A percentile compares a stretch with the other conserved stretches of the same genome.
Evolutionary conservation across 2,329 filamentous ascomycete species (phyloP).

Genomic region (Dactylellina drechsleri): DNA sequence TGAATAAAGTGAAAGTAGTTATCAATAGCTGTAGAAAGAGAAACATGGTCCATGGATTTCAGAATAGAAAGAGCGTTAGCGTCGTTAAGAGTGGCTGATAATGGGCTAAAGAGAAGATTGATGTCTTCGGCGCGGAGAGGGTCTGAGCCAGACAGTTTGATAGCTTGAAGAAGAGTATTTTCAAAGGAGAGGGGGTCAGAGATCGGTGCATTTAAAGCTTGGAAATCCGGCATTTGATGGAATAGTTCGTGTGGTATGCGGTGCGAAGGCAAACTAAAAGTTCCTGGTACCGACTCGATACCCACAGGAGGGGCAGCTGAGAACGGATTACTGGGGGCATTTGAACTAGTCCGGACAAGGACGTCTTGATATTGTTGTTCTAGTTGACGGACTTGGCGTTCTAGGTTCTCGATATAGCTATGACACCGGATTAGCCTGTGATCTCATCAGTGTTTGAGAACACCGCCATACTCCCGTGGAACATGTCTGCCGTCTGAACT

Average conservation of each 20-base stretch:
- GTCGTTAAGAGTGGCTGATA: constrained; percentile 24
- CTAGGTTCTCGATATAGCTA: constrained; percentile 42
- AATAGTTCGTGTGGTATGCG: background rate
- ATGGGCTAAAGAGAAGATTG: constrained; percentile 41
- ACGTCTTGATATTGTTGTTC: constrained; percentile 35
- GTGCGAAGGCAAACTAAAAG: background rate
- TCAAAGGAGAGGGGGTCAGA: constrained; percentile 45
- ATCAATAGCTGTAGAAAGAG: constrained; percentile 21
- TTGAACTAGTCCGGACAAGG: constrained; percentile 17
- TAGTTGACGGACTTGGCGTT: constrained; percentile 24
- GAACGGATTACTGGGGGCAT: constrained; percentile 6
- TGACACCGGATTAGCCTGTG: background rate
- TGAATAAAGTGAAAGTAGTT: constrained; percentile 51
- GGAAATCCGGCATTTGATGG: background rate
- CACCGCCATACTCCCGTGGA: constrained; percentile 29
- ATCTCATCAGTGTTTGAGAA: background rate
- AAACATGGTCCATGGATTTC: constrained; percentile 27
- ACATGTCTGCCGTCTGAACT: constrained; percentile 35
- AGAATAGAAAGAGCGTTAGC: constrained; percentile 23
- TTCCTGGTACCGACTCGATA: constrained; percentile 36
- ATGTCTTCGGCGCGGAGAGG: constrained; percentile 44
- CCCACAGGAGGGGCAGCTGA: constrained; percentile 12
- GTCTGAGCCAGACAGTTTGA: constrained; percentile 38
- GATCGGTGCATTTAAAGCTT: background rate
- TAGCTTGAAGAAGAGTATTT: constrained; percentile 44